A percentile compares a stretch with the other conserved stretches of the same genome.
Evolutionary conservation across 805 yeast genomes (phyloP).

Genomic region (Monosporozyma aerobia): DNA sequence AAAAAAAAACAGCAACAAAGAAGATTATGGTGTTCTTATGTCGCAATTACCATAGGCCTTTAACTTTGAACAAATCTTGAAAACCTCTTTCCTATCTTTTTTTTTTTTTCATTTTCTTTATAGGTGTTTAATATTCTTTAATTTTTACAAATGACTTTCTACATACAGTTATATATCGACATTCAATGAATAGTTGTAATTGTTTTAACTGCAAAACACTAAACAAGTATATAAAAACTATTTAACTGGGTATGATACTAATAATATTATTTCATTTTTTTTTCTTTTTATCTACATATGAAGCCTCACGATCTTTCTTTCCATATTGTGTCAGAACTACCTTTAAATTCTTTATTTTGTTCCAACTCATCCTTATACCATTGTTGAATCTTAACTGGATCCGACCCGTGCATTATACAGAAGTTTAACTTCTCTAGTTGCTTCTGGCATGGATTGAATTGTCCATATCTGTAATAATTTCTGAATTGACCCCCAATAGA

Average conservation of each 20-base stretch:
- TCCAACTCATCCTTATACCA: conserved; percentile 59
- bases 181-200: neutral
- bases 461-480: conserved; percentile 76
- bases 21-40: neutral
- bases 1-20: neutral
- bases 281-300: neutral
- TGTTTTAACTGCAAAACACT: neutral
- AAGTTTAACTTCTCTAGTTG: conserved; percentile 73
- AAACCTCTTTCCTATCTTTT: neutral
- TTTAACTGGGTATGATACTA: neutral
- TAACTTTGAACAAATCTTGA: neutral
- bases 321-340: conserved; percentile 87
- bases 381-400: conserved; percentile 56
- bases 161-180: neutral
- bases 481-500: conserved; percentile 86
- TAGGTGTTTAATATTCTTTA: neutral
- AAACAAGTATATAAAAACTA: neutral
- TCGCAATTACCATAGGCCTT: neutral
- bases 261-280: neutral
- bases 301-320: conserved; percentile 25
- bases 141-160: neutral
- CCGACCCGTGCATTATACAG: conserved; percentile 50
- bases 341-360: conserved; percentile 46
- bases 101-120: neutral
- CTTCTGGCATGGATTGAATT: conserved; percentile 58